Base-by-base conservation (phyloP, 2,329 filamentous ascomycete species). In the Colletotrichum gigasporum region DNA sequence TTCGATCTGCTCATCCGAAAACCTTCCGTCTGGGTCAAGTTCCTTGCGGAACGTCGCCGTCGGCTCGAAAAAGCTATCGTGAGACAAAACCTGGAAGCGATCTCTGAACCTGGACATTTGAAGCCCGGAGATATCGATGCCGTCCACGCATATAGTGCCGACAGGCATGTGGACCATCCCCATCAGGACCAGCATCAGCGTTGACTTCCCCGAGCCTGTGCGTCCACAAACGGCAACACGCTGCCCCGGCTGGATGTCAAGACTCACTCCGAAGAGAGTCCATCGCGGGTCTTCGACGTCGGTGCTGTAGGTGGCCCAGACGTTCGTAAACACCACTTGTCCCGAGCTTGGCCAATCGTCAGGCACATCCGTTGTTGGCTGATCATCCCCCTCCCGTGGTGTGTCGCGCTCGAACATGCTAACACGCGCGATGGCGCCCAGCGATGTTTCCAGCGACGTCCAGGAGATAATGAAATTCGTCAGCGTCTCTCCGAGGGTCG, bases 191-290 rank as follows among this genome's bases (percentile, higher is more conserved):
- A 39, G 35, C 9, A 39, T 8, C 14, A 39, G 35, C 35, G 35
- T 39, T 5, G 35, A 39, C 35, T 39, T 39, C 14, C 35, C 35
- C 5, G 35, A 39, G 14, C 73, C 75, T 1, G 75, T 76, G 2
- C 76, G 68, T 2, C 76, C 76, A 45, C 74, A 75, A 10, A 78
- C 68, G 9, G 70, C 76, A 14, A 78, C 67, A 54, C 74, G 75
- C 51, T 73, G 68, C 7, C 74, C 73, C 0, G 73, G 63, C n/a
- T 61, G 28, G 52, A 76, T 69, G 6, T 67, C 68, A 7, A 77
- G 53, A 10, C 64, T 67, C 3, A 76, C 42, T n/a, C 69, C 57
- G 8, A 70, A 64, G 12, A 77, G 65, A 1, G 69, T 69, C 35
- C 35, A 39, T 22, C 68, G 58, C 18, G 53, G 52, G 9, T 54